A percentile compares a stretch with the other conserved stretches of the same genome.
phyloP scores from a whole-genome alignment of 2,329 filamentous ascomycete species.

The Stachybotrys echinatus region DNA sequence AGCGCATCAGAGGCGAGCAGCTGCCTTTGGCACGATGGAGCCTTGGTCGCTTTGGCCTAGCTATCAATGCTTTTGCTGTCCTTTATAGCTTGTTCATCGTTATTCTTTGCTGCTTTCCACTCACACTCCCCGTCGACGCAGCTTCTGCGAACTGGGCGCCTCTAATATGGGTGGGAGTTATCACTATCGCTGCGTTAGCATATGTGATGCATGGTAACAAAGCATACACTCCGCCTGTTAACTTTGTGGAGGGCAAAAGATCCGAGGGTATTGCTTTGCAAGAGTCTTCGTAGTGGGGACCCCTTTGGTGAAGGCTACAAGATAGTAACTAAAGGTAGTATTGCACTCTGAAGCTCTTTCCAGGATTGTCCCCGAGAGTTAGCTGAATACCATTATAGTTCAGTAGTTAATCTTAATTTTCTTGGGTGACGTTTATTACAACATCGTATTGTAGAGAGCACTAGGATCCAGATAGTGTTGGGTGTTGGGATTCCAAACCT shows the following conservation, averaged over 20 bases:
- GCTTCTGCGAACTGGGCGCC: conserved; percentile 6
- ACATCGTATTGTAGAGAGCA: too few species aligned
- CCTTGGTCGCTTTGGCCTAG: conserved; percentile 29
- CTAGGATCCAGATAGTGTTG: neutral
- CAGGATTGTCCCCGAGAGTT: too few species aligned
- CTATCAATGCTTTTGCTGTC: conserved; percentile 26
- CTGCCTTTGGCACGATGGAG: conserved; percentile 29
- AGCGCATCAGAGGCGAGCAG: conserved; percentile 23
- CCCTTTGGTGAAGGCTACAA: too few species aligned
- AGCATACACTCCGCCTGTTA: neutral
- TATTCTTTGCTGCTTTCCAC: conserved; percentile 6
- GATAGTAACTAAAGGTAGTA: neutral
- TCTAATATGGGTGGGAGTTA: neutral
- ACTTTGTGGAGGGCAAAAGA: neutral
- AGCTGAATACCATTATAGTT: too few species aligned
- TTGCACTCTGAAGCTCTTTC: too few species aligned
- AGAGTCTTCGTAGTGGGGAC: neutral
- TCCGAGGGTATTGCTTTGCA: neutral
- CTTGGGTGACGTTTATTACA: too few species aligned
- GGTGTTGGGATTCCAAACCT: neutral
- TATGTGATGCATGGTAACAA: neutral
- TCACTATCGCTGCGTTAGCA: neutral
- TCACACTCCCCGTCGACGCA: conserved; percentile 2
- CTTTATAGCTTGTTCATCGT: conserved; percentile 14
- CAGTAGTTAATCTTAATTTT: too few species aligned